Percentiles rank a stretch among this genome's conserved stretches.
Evolutionary conservation across 129 eudicot species (phyloP).

Genomic region (Deinandra increscens): DNA sequence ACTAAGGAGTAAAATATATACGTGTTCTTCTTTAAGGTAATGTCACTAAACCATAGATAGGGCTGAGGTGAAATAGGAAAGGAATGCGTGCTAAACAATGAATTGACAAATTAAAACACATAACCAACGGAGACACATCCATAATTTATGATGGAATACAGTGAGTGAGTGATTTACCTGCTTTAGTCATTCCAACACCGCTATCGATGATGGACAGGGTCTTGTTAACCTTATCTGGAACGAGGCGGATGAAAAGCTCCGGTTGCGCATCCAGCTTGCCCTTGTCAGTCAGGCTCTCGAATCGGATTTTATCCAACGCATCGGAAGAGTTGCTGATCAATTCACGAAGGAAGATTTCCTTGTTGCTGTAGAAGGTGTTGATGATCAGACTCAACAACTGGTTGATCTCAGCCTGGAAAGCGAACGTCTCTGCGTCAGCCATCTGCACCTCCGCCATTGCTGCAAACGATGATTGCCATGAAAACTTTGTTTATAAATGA

Average conservation of each 20-base stretch:
- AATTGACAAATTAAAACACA: background rate
- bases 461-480: background rate
- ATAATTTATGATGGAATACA: background rate
- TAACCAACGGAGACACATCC: background rate
- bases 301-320: slow-evolving; percentile 82
- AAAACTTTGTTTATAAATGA: slow-evolving; percentile 12
- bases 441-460: slow-evolving; percentile 59
- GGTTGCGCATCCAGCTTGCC: slow-evolving; percentile 83
- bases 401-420: slow-evolving; percentile 80
- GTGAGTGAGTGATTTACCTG: slow-evolving; percentile 39
- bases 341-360: slow-evolving; percentile 80
- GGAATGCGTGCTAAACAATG: background rate
- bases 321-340: slow-evolving; percentile 79
- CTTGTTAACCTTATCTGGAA: slow-evolving; percentile 84
- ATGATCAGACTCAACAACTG: slow-evolving; percentile 67
- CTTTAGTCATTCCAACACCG: slow-evolving; percentile 92
- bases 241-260: slow-evolving; percentile 73
- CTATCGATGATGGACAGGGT: slow-evolving; percentile 80
- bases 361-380: slow-evolving; percentile 85
- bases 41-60: no score
- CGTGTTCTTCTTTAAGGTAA: background rate
- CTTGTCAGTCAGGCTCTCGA: slow-evolving; percentile 81
- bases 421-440: slow-evolving; percentile 81
- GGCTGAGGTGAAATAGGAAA: no score
- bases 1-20: background rate